Evolutionary conservation across 2,329 filamentous ascomycete species (phyloP).

Genomic region (Talaromyces atroroseus): DNA sequence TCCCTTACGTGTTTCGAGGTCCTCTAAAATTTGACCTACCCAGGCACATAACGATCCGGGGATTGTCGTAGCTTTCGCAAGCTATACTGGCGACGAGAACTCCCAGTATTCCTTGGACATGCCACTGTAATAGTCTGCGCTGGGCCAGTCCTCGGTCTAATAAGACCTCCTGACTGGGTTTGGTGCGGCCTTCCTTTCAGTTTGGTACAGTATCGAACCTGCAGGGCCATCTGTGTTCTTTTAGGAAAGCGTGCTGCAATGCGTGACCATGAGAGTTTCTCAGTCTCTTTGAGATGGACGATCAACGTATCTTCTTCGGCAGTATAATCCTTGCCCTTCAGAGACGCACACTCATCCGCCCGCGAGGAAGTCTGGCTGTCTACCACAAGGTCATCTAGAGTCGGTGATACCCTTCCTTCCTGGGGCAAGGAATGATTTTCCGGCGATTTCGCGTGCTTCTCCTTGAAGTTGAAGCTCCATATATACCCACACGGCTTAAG

Average conservation of each 20-base stretch:
- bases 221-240: neutral
- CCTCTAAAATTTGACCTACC: neutral
- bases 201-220: neutral
- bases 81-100: neutral
- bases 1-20: neutral
- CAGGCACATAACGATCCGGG: neutral
- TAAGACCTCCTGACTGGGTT: neutral
- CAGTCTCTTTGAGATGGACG: constrained; percentile 1
- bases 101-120: neutral
- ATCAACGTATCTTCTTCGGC: neutral
- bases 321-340: neutral
- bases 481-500: neutral
- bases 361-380: neutral
- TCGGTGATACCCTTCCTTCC: neutral
- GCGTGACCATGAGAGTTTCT: neutral
- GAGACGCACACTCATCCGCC: neutral
- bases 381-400: neutral
- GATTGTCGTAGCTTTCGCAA: neutral
- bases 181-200: neutral
- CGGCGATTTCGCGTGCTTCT: neutral
- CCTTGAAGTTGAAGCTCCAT: neutral
- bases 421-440: neutral
- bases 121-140: neutral
- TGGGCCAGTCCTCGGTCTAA: neutral
- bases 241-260: neutral